Evolutionary conservation across 495 filamentous ascomycete species (phyloP).

Genomic region (Lasiosphaeria hispida): DNA sequence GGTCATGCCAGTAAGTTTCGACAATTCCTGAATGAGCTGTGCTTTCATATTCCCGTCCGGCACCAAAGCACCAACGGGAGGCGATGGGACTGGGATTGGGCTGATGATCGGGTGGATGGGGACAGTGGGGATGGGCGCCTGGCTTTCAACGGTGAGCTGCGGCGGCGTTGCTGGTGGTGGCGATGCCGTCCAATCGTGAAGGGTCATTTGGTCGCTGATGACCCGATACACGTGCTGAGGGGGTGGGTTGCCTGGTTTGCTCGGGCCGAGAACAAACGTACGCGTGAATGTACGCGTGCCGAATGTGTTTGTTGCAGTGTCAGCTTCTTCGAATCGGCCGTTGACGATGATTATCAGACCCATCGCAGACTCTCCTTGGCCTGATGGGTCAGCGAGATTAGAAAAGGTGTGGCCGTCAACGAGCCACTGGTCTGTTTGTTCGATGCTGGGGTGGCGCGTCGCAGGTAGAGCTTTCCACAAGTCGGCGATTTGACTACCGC

Average conservation of each 20-base stretch:
- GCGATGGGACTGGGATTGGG: constrained; percentile 5
- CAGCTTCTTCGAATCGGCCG: constrained; percentile 78
- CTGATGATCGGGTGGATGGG: background rate
- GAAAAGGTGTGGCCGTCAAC: constrained; percentile 79
- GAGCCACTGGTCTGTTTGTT: constrained; percentile 65
- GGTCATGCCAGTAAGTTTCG: constrained; percentile 68
- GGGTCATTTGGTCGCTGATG: constrained; percentile 71
- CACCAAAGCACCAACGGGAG: background rate
- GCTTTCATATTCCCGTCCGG: constrained; percentile 53
- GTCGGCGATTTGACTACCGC: constrained; percentile 62
- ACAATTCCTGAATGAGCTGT: constrained; percentile 62
- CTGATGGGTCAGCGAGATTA: constrained; percentile 67
- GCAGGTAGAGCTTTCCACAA: constrained; percentile 67
- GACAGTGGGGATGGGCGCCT: constrained; percentile 5
- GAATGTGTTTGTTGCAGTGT: constrained; percentile 48
- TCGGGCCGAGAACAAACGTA: constrained; percentile 79
- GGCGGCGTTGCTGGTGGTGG: background rate
- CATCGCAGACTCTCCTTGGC: constrained; percentile 53
- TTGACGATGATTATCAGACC: constrained; percentile 79
- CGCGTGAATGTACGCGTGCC: constrained; percentile 77
- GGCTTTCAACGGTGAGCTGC: background rate
- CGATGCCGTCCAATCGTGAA: constrained; percentile 50
- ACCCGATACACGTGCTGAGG: constrained; percentile 57
- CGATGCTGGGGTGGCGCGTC: constrained; percentile 69
- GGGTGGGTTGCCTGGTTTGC: constrained; percentile 46